These are phyloP conservation scores for Nicotiana noctiflora DNA, from an alignment of 257 asterid species.

Conservation along the genomic window DNA sequence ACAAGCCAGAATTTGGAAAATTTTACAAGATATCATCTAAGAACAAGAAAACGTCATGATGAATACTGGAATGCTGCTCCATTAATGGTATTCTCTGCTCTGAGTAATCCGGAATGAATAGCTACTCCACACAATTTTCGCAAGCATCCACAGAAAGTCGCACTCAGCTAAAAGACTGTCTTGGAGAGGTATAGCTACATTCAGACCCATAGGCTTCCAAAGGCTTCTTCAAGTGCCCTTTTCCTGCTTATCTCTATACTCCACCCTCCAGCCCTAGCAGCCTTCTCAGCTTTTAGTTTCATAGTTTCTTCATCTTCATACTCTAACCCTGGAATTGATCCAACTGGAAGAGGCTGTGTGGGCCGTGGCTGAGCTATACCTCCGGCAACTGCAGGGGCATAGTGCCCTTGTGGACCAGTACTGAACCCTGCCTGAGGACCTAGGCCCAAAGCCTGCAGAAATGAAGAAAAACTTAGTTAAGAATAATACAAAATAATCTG, in stretches of 20 bases:
- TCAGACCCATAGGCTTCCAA: constrained; percentile 83
- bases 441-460: constrained; percentile 41
- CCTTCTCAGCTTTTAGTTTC: constrained; percentile 63
- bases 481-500: not conserved
- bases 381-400: constrained; percentile 78
- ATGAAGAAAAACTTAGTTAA: constrained; percentile 11
- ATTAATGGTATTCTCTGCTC: not conserved
- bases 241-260: constrained; percentile 68
- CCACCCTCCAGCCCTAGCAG: constrained; percentile 97
- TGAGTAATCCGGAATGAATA: not conserved
- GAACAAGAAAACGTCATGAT: not conserved
- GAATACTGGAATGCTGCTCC: constrained; percentile 3
- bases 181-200: not conserved
- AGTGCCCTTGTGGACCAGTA: constrained; percentile 59
- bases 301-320: constrained; percentile 70
- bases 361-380: constrained; percentile 78
- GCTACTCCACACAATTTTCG: not conserved
- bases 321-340: constrained; percentile 54
- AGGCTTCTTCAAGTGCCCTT: constrained; percentile 93
- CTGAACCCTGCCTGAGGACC: constrained; percentile 53
- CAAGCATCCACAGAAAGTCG: not conserved
- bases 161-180: not conserved
- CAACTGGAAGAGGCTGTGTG: constrained; percentile 62
- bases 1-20: not conserved
- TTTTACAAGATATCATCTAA: not conserved